Evolutionary conservation across 805 yeast genomes (phyloP), one percentile per base, ranked within the genome.

Genomic region (Lachancea quebecensis): DNA sequence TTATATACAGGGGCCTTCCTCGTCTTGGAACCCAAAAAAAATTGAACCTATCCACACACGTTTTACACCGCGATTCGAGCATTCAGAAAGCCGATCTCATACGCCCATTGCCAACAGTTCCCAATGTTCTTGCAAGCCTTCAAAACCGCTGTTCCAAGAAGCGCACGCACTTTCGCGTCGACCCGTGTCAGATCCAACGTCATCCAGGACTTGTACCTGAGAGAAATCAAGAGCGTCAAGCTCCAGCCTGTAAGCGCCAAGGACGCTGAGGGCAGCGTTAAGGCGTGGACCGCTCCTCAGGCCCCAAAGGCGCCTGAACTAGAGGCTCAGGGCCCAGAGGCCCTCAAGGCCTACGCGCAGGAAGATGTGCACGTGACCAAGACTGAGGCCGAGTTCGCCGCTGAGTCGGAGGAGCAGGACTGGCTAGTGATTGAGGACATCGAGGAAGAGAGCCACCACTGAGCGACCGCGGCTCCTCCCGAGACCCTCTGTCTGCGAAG

Each of bases 201-300:
- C 64, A 68, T 90, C 63, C 77, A 86, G 67, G 96, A 90, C 56
- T 77, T 90, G 57, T 90, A 90, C 74, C 71, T 91, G 63, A 80
- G 77, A 67, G 95, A 90, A 70, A 74, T 93, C 70, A 86, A 82
- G 73, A 79, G 80, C 51, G 90, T 86, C 81, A 88, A 89, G 75
- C 90, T 96, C 64, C 77, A 82, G 48, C 80, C 88, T 50, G 64
- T 82, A 45, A 70, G 84, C 48, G 79, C 85, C 48, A 73, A 77
- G 54, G 95, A 85, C 56, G 82, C 91, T 51, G 88, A 81, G 60
- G 77, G 79, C 53, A 76, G 82, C 54, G 91, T 89, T 56, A 81
- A 83, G 70, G 79, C 85, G 58, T 93, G 96, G 93, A 68, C 74
- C 50, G 71, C 80, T 52, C 98, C 98, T 59, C 67, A 75, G 51